Evolutionary conservation across 2,329 filamentous ascomycete genomes (phyloP), one percentile per base, ranked within the genome.

Genomic region (Rhexocercosporidium sp.): DNA sequence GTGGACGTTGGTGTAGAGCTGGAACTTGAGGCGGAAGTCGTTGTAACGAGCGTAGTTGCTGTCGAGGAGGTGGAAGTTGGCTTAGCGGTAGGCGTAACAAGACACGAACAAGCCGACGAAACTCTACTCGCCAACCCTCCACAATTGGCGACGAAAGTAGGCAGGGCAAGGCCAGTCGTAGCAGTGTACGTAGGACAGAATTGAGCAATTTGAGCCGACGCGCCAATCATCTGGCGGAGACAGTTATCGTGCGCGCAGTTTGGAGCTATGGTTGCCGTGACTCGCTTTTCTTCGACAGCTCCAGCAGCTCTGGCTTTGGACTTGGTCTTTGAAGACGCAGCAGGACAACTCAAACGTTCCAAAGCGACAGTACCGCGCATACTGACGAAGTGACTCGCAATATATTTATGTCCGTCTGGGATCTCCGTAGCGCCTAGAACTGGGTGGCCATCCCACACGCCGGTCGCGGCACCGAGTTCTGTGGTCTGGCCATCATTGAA

Each of bases 351-450:
- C 67, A 91, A 78, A 9, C 86, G 82, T 77, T 92, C 89, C 69
- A 91, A 88, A 0, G 86, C 84, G 29, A 91, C 82, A 1, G 88
- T 90, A 1, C 89, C 89, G 7, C 88, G 81, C 88, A 91, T 91
- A 0, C 86, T 84, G 0, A 85, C 83, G 59, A 87, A 86, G 59
- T 84, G 81, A 16, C 83, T 86, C 22, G 84, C 82, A n/a, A 83
- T 79, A 75, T 85, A 90, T 9, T 85, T 79, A 44, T 86, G 80
- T 49, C 82, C 72, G 12, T 80, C 76, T 14, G 84, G 80, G 34
- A 85, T 83, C 34, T 77, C 76, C 2, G 81, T 82, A 1, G 80
- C 78, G 80, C 3, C 62, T 46, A 66, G 37, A 41, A 51, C 46
- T 20, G 77, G 72, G 71, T 90, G 82, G 9, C 81, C 78, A 68